These are phyloP conservation scores for Phytophthora kernoviae DNA, from an alignment of 352 stramenopile species.

Conservation along the genomic window DNA sequence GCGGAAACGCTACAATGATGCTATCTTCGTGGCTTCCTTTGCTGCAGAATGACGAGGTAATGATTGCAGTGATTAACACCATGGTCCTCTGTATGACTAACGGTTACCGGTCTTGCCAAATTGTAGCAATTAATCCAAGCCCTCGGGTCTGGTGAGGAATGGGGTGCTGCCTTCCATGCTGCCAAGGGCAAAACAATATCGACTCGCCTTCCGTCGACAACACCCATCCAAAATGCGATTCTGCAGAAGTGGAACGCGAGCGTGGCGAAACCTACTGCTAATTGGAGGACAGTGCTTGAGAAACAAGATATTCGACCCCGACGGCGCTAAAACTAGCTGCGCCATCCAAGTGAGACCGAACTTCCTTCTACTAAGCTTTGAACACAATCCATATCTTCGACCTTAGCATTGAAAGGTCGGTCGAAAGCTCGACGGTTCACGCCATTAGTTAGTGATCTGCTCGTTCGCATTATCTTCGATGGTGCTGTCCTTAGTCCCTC, in stretches of 20 bases:
- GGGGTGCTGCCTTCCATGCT: constrained; percentile 30
- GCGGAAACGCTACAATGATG: constrained; percentile 40
- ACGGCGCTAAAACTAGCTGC: constrained; percentile 29
- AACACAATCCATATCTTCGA: constrained; percentile 16
- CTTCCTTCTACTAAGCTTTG: neutral
- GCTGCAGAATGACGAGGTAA: constrained; percentile 50
- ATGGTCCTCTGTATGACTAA: neutral
- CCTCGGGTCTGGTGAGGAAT: constrained; percentile 27
- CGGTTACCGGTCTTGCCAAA: neutral
- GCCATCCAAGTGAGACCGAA: constrained; percentile 2
- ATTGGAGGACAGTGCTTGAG: constrained; percentile 36
- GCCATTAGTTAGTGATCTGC: neutral
- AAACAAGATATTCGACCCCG: constrained; percentile 38
- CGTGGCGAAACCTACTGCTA: constrained; percentile 30
- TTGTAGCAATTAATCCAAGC: constrained; percentile 33
- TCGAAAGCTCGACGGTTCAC: constrained; percentile 17
- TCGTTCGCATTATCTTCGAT: constrained; percentile 13
- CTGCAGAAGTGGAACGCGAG: constrained; percentile 42
- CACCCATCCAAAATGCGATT: constrained; percentile 10
- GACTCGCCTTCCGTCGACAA: constrained; percentile 7
- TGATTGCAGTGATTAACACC: neutral
- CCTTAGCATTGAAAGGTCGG: constrained; percentile 19
- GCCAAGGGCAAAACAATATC: constrained; percentile 14
- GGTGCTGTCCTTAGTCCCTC: constrained; percentile 28
- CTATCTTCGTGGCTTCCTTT: constrained; percentile 59